phyloP scores from a whole-genome alignment of 2,329 filamentous ascomycete species.

The Trichoderma polysporum region DNA sequence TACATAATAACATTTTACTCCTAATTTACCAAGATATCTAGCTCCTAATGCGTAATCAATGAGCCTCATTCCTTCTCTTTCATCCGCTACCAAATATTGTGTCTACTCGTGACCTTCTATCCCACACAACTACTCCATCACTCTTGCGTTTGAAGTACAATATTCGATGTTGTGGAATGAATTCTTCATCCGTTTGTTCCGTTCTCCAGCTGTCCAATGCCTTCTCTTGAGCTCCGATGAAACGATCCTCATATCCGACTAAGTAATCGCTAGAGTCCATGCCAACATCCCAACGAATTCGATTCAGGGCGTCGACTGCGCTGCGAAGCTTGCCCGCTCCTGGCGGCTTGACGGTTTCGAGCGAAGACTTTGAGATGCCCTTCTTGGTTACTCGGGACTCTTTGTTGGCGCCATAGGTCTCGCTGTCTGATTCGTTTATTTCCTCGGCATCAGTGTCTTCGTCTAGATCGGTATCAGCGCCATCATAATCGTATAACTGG shows the following conservation, averaged over 20 bases:
- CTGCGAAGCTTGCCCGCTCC: constrained; percentile 52
- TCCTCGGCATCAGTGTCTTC: constrained; percentile 44
- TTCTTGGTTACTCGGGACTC: not conserved
- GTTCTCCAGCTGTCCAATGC: constrained; percentile 57
- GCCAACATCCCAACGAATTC: constrained; percentile 59
- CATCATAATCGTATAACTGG: constrained; percentile 46
- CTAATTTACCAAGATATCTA: not conserved
- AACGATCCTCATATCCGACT: constrained; percentile 62
- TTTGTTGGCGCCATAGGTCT: constrained; percentile 26
- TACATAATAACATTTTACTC: not conserved
- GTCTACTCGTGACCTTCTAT: constrained; percentile 53
- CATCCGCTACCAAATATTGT: constrained; percentile 55
- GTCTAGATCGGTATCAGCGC: constrained; percentile 42
- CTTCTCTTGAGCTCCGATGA: constrained; percentile 54
- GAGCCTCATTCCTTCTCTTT: not conserved
- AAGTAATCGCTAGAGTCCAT: constrained; percentile 54
- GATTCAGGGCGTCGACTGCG: constrained; percentile 58
- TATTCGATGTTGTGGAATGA: constrained; percentile 64
- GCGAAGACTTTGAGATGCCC: not conserved
- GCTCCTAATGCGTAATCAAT: not conserved
- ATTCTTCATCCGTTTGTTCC: constrained; percentile 64
- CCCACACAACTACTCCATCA: constrained; percentile 56
- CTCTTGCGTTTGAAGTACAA: constrained; percentile 58
- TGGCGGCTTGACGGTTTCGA: constrained; percentile 28
- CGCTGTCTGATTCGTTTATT: constrained; percentile 33